Percentiles rank a stretch among this genome's conserved stretches.
Evolutionary conservation across 768 basidiomycete genomes (phyloP).

Genomic region (Mycena floridula): DNA sequence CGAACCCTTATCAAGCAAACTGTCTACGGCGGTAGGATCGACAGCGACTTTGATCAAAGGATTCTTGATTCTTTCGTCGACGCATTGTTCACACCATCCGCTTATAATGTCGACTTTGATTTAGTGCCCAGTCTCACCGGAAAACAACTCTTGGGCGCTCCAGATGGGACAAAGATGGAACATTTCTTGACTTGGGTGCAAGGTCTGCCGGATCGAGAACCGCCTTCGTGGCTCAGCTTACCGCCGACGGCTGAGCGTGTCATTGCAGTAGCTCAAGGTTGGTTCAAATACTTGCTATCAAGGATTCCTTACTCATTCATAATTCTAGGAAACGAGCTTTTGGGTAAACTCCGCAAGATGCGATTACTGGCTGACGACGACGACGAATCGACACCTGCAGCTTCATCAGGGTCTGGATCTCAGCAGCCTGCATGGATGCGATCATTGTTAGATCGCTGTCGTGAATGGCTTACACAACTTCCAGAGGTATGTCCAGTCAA

Average conservation of each 20-base stretch:
- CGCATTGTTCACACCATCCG: constrained; percentile 74
- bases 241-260: constrained; percentile 90
- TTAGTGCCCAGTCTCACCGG: constrained; percentile 66
- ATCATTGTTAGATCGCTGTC: constrained; percentile 69
- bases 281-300: neutral
- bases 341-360: constrained; percentile 91
- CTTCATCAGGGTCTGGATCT: constrained; percentile 57
- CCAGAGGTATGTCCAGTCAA: constrained; percentile 58
- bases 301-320: neutral
- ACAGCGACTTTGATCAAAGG: constrained; percentile 92
- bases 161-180: constrained; percentile 89
- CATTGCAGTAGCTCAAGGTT: constrained; percentile 89
- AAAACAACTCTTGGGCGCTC: constrained; percentile 56
- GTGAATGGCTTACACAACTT: constrained; percentile 74
- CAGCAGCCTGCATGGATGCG: constrained; percentile 97
- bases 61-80: constrained; percentile 94
- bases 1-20: constrained; percentile 91
- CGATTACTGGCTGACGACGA: constrained; percentile 83
- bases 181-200: constrained; percentile 91
- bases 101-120: constrained; percentile 92
- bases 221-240: constrained; percentile 90
- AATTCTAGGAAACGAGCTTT: constrained; percentile 64
- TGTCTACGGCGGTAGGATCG: constrained; percentile 90
- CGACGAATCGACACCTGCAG: constrained; percentile 48
- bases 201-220: constrained; percentile 85